phyloP scores from a whole-genome alignment of 164 flowering plant genomes.

The Vitis riparia region DNA sequence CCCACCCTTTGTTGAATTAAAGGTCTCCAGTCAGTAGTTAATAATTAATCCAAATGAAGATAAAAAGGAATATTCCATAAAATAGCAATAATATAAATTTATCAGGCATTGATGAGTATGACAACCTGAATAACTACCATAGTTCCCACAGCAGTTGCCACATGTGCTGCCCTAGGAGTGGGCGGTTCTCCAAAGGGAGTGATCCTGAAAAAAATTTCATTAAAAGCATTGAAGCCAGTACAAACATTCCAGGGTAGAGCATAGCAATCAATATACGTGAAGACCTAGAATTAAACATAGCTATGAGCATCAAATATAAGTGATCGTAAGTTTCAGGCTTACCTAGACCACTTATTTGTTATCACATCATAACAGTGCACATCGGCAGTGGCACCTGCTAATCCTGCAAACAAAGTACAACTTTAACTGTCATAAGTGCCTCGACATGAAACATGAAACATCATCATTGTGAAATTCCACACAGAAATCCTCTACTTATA shows the following conservation, averaged over 20 bases:
- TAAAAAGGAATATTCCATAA: background rate
- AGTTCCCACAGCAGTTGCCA: conserved; percentile 98
- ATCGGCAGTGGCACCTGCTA: conserved; percentile 99
- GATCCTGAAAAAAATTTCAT: conserved; percentile 48
- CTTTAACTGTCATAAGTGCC: background rate
- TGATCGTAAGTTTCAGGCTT: conserved; percentile 4
- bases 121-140: conserved; percentile 99
- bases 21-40: conserved; percentile 9
- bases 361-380: conserved; percentile 94
- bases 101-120: background rate
- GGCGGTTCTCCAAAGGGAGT: conserved; percentile 97
- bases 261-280: background rate
- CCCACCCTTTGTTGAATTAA: conserved; percentile 69
- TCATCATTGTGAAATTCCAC: background rate
- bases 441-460: background rate
- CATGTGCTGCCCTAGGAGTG: conserved; percentile 99
- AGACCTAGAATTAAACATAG: background rate
- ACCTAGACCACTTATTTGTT: conserved; percentile 98
- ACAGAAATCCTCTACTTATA: background rate
- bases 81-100: background rate
- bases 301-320: too few species aligned
- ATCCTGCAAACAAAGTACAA: conserved; percentile 55
- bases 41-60: background rate
- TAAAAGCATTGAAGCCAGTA: background rate
- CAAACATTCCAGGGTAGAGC: too few species aligned